A percentile compares a stretch with the other conserved stretches of the same genome.
Conservation (phyloP, 169 alveolate species). For the Plasmodium adleri region DNA sequence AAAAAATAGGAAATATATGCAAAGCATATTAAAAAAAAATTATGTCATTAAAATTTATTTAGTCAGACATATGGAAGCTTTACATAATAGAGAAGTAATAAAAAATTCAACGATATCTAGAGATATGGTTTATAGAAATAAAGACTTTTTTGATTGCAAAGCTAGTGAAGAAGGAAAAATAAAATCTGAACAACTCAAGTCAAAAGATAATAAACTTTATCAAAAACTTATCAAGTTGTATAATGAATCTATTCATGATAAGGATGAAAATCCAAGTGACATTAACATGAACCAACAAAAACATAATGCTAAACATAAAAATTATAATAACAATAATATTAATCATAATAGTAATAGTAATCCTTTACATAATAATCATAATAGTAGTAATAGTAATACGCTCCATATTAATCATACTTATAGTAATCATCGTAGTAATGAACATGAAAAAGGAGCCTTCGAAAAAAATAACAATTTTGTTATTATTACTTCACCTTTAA, state of each 20-base stretch:
- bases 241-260: slow-evolving; percentile 8
- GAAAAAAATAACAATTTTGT: slow-evolving; percentile 45
- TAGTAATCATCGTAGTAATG: too few relatives aligned
- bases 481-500: slow-evolving; percentile 49
- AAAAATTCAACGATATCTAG: slow-evolving; percentile 12
- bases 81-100: slow-evolving; percentile 44
- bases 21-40: slow-evolving; percentile 30
- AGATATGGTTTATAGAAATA: slow-evolving; percentile 34
- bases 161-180: slow-evolving; percentile 54
- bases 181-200: slow-evolving; percentile 24
- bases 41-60: slow-evolving; percentile 46
- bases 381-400: background rate
- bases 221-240: slow-evolving; percentile 44
- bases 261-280: background rate
- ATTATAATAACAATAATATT: slow-evolving; percentile 12
- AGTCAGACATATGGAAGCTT: slow-evolving; percentile 75
- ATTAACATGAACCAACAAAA: background rate
- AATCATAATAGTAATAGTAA: background rate
- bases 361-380: too few relatives aligned
- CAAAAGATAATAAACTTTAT: slow-evolving; percentile 6
- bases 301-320: slow-evolving; percentile 19
- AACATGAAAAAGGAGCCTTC: slow-evolving; percentile 26
- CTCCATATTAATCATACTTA: too few relatives aligned
- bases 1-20: slow-evolving; percentile 61
- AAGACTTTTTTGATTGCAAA: slow-evolving; percentile 27